Evolutionary conservation across 768 basidiomycete species (phyloP).

Genomic region (Panaeolus cyanescens): DNA sequence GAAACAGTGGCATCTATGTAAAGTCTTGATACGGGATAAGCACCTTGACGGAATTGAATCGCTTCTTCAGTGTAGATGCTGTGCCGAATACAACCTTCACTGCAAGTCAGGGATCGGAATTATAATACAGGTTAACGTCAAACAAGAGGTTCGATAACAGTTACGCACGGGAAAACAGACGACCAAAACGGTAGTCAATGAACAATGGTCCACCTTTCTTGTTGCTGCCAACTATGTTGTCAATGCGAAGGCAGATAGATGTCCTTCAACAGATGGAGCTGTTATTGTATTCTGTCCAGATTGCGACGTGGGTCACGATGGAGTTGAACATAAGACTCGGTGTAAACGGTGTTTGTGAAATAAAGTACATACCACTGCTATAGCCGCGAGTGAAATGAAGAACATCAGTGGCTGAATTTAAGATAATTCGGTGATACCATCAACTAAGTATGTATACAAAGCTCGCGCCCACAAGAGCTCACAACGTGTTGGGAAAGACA

Average conservation of each 20-base stretch:
- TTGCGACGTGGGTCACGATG: not conserved
- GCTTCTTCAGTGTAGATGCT: not conserved
- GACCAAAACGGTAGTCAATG: not conserved
- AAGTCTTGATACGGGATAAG: no score
- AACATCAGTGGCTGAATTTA: not conserved
- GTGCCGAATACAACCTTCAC: not conserved
- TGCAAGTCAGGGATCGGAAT: not conserved
- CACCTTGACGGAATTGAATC: not conserved
- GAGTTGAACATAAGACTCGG: not conserved
- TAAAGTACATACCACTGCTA: not conserved
- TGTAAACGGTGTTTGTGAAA: not conserved
- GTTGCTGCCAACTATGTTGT: not conserved
- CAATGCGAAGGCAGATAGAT: not conserved
- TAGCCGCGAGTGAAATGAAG: not conserved
- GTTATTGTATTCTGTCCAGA: not conserved
- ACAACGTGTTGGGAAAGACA: slow-evolving; percentile 1
- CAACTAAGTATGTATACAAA: no score
- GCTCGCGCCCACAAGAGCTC: not conserved
- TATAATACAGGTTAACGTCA: not conserved
- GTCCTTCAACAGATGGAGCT: not conserved
- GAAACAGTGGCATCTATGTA: not conserved
- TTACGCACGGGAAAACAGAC: no score
- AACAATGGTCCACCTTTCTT: no score
- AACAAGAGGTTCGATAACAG: not conserved
- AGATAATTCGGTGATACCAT: not conserved